Conservation (phyloP, 2,329 filamentous ascomycete genomes). For the Lasiodiplodia citricola region DNA sequence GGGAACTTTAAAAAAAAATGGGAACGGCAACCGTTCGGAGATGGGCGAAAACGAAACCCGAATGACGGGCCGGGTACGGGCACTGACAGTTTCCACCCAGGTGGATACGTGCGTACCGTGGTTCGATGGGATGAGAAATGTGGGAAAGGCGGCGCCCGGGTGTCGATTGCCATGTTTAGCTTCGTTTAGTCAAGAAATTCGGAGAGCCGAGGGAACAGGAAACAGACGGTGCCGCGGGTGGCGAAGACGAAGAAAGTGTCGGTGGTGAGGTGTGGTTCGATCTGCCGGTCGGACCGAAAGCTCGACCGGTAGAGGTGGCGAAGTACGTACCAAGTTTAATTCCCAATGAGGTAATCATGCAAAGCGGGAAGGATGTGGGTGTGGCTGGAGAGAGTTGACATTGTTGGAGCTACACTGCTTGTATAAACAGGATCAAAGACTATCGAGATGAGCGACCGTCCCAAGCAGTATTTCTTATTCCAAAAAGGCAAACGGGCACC, state of each 20-base stretch:
- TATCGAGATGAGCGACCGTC: not conserved
- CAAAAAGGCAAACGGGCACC: not conserved
- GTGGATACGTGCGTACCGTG: not conserved
- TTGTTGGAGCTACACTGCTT: not conserved
- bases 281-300: slow-evolving; percentile 4
- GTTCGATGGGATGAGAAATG: not conserved
- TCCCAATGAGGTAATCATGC: not conserved
- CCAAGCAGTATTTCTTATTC: not conserved
- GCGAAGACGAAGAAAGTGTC: not conserved
- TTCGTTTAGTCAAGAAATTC: not conserved
- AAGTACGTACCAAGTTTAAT: not conserved
- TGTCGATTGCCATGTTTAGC: not conserved
- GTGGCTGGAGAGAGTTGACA: not conserved
- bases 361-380: not conserved
- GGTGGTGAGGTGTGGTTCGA: slow-evolving; percentile 1
- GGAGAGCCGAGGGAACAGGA: not conserved
- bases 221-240: not conserved
- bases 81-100: no score
- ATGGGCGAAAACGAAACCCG: not conserved
- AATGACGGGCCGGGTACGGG: not conserved
- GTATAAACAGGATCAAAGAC: not conserved
- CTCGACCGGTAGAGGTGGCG: not conserved
- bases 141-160: not conserved
- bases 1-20: not conserved
- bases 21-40: not conserved